Base-by-base conservation (phyloP, 352 stramenopile species). In the Globisporangium cystogenes region DNA sequence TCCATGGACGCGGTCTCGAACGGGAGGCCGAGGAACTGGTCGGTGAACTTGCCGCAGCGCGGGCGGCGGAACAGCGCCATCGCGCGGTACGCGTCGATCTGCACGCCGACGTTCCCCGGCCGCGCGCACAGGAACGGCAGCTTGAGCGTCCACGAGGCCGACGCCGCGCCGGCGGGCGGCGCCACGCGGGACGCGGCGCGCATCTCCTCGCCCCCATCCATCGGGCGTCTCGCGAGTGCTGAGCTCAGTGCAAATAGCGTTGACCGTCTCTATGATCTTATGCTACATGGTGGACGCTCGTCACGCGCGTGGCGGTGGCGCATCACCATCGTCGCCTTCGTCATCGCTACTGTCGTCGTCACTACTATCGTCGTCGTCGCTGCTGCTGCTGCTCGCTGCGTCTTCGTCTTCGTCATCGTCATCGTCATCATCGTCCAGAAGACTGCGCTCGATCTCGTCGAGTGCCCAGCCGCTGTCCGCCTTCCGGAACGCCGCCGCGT, bases 391-490 rank as follows among this genome's bases (percentile, higher is more conserved):
- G 11, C 61, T 50, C 10, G 10, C 7, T 11, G 61, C 55, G 0
- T 49, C 53, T 21, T 55, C 48, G 0, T 39, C 48, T 7, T 53
- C 48, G 20, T 39, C 33, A 5, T 63, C 65, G 10, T 69, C 60
- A 1, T 73, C 70, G 21, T 43, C 45, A 1, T 53, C 44, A 1
- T 59, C 55, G 53, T 86, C 62, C 8, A 75, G 46, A 7, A 92
- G 55, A 55, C 67, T 74, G n/a, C 50, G 61, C 57, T 95, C 84
- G 31, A 95, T 72, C 46, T 91, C 77, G 24, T 84, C 68, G 7
- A 95, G 60, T 0, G 74, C 82, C 84, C 84, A 95, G 31, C 82
- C 82, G 7, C 71, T 88, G n/a, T 85, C 62, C 7, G 49, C 64
- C 50, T 95, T 95, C 12, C 48, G 59, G 44, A 95, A 91, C 10